Evolutionary conservation across 2,329 filamentous ascomycete genomes (phyloP), one percentile per base, ranked within the genome.

Genomic region (Cladosporium sp.): DNA sequence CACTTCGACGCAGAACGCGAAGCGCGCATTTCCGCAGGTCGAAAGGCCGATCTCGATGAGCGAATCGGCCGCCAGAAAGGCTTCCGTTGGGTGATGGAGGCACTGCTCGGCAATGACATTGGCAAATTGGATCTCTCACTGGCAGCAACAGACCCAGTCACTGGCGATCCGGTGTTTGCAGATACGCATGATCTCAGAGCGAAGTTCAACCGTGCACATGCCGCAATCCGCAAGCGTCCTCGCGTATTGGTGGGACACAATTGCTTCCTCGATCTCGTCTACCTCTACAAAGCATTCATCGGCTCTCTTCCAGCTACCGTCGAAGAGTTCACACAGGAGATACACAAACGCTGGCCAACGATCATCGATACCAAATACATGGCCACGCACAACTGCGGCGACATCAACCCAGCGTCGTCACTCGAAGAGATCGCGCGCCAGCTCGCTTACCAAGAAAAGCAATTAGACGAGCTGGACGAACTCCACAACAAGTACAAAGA

Each of bases 281-380:
- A 85, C 58, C 66, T 86, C 30, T 83, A 85, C 63, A 67, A 72
- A n/a, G 77, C 75, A 1, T 87, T 87, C 63, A 71, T 85, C 43
- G 80, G 80, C 1, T 55, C 67, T 1, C 68, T 86, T 2, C 84
- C 83, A 0, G 65, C 70, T 2, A 77, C 69, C 0, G 63, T 84
- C 1, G 69, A 73, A 2, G 75, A 76, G 18, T 87, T 86, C 58
- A 68, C 73, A 34, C 53, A 64, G 5, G 62, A 67, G 2, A 71
- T 84, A 2, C 75, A 82, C 55, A 58, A 70, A 9, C 59, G 80
- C 3, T 84, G 83, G 56, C 82, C 82, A 0, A 58, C 73, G 4
- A 69, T 85, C 13, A 69, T 84, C 15, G 82, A 85, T 56, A 84
- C 82, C 0, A 85, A 85, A 59, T 84, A 82, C 57, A 71, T 85